phyloP scores from a whole-genome alignment of 352 stramenopile genomes.

The Peronospora tabacina region DNA sequence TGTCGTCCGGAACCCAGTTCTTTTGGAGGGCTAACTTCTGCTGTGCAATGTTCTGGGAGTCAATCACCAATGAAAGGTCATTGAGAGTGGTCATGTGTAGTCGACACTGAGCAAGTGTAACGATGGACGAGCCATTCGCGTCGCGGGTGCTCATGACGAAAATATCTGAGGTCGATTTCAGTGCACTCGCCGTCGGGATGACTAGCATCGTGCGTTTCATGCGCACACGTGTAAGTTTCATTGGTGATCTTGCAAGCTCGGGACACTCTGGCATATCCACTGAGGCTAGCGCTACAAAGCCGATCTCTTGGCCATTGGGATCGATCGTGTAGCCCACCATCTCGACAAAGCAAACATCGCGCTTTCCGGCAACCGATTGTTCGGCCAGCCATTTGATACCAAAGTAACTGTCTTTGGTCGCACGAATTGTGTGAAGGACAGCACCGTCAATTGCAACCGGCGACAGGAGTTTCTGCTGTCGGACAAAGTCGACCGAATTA shows the following conservation, averaged over 20 bases:
- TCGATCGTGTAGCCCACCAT: conserved; percentile 46
- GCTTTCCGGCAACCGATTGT: conserved; percentile 25
- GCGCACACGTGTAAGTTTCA: conserved; percentile 32
- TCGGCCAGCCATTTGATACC: conserved; percentile 45
- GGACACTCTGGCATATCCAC: conserved; percentile 42
- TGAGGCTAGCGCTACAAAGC: conserved; percentile 34
- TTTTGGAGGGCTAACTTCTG: conserved; percentile 23
- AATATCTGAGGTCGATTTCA: conserved; percentile 33
- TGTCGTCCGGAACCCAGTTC: conserved; percentile 36
- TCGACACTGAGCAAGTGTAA: conserved; percentile 33
- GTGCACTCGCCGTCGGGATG: conserved; percentile 19
- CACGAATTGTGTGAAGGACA: conserved; percentile 32
- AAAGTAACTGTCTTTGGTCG: conserved; percentile 34
- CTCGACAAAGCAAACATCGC: conserved; percentile 43
- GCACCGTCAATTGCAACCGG: conserved; percentile 34
- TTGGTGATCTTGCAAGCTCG: conserved; percentile 20
- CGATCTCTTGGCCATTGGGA: conserved; percentile 29
- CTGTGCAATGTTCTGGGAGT: conserved; percentile 42
- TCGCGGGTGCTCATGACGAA: conserved; percentile 40
- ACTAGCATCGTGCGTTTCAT: conserved; percentile 47
- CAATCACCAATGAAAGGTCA: conserved; percentile 49
- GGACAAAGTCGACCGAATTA: conserved; percentile 33
- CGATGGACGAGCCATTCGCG: conserved; percentile 28
- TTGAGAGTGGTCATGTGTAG: conserved; percentile 42
- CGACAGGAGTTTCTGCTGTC: conserved; percentile 41